Base-by-base conservation (phyloP, 2,329 filamentous ascomycete species). In the Lasiodiplodia sp. region DNA sequence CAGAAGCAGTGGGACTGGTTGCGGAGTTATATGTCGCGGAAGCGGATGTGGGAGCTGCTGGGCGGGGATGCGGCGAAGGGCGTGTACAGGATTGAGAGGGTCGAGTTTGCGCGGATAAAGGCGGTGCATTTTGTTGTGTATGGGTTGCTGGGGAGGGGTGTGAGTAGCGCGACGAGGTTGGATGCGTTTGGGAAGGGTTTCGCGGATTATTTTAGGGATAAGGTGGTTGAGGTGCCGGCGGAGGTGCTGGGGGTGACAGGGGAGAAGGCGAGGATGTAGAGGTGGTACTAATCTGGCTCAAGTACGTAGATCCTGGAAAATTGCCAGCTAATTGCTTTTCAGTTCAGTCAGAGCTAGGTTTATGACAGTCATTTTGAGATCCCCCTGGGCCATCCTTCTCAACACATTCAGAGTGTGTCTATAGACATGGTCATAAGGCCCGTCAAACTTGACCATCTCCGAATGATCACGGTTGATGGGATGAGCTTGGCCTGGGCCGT, bases 71-170 rank as follows among this genome's bases (percentile, higher is more conserved):
- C 81, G 79, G 72, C 79, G 18, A 69, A 71, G 56, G 68, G 69
- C 14, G 40, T 47, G 40, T 83, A 49, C 76, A 79, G 56, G 79
- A 79, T 85, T 2, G 83, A 86, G 72, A 73, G 84, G 16, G 81
- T 85, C n/a, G 84, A 86, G 73, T 82, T 86, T 65, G 76, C 79
- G 0, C 72, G 77, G 3, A 78, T 86, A 0, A 73, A 73, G 40
- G 84, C 84, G 0, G 85, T 86, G 23, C 84, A 86, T 72, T 71
- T 72, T 74, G 83, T 86, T 7, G 75, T 86, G 2, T 85, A 85
- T 67, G 84, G 83, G 2, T 77, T 79, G 21, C 73, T 86, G 16
- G 83, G 80, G 0, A 70, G 83, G 1, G 84, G 84, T 0, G 83
- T 85, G 8, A 84, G 81, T 55, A 83, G 81, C 67, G 80, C 80